Evolutionary conservation across 2,329 filamentous ascomycete species (phyloP).

Genomic region (Neofusicoccum cordaticola): DNA sequence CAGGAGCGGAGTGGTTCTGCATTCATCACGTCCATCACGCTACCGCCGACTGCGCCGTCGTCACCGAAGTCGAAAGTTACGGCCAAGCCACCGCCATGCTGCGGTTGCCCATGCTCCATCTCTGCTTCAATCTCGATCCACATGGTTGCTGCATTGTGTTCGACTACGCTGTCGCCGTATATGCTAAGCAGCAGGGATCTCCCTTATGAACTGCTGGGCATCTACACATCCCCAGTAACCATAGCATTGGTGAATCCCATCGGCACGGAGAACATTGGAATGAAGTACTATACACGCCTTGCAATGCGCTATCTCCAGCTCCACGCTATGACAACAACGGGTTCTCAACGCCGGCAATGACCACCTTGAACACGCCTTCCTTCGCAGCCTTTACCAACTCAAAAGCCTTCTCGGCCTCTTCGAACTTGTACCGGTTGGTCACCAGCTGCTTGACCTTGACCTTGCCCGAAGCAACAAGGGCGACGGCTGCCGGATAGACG

Average conservation of each 20-base stretch:
- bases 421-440: conserved; percentile 43
- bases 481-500: conserved; percentile 50
- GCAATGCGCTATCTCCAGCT: not conserved
- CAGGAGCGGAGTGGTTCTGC: not conserved
- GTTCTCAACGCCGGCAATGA: conserved; percentile 41
- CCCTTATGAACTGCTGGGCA: no score
- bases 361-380: conserved; percentile 44
- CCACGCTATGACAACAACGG: not conserved
- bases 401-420: conserved; percentile 50
- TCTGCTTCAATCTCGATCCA: no score
- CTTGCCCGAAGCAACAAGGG: conserved; percentile 51
- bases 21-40: not conserved
- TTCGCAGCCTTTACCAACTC: conserved; percentile 40
- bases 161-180: no score
- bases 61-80: no score
- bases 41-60: not conserved
- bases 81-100: no score
- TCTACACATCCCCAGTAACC: not conserved
- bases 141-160: no score
- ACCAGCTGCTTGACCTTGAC: conserved; percentile 42
- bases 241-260: not conserved
- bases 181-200: no score
- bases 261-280: no score
- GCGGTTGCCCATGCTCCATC: no score
- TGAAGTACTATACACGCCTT: not conserved